A percentile compares a stretch with the other conserved stretches of the same genome.
Evolutionary conservation across 192 early-diverging fungal genomes (phyloP).

Genomic region (Cladochytrium replicatum): DNA sequence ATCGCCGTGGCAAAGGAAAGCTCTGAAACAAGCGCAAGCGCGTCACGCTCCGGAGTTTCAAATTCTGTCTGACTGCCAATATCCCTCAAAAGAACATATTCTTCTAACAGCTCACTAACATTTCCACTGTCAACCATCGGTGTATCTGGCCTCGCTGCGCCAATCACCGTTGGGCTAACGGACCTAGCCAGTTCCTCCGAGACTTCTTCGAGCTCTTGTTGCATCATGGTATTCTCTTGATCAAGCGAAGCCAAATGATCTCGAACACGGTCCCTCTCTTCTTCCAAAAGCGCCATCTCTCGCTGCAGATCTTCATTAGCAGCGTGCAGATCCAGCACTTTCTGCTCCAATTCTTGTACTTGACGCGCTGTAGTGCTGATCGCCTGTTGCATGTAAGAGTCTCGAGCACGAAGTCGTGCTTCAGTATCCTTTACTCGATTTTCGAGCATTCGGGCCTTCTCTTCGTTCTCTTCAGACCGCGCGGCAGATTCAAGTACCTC

Average conservation of each 20-base stretch:
- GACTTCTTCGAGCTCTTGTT: slow-evolving; percentile 10
- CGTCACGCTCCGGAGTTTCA: not conserved
- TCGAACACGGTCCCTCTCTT: slow-evolving; percentile 8
- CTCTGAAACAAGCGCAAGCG: slow-evolving; percentile 3
- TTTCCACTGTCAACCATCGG: not conserved
- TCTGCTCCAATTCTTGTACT: slow-evolving; percentile 20
- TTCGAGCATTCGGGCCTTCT: too few relatives aligned
- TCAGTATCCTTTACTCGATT: slow-evolving; percentile 14
- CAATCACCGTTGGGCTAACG: not conserved
- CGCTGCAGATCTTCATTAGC: slow-evolving; percentile 15
- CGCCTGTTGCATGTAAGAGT: slow-evolving; percentile 23
- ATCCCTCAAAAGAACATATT: slow-evolving; percentile 15
- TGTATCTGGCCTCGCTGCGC: not conserved
- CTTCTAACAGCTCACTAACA: slow-evolving; percentile 5
- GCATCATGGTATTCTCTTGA: slow-evolving; percentile 12
- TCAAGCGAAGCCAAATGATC: slow-evolving; percentile 11
- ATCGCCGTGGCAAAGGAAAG: slow-evolving; percentile 14
- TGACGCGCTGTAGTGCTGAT: slow-evolving; percentile 26
- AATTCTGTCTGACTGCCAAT: slow-evolving; percentile 16
- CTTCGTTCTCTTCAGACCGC: too few relatives aligned
- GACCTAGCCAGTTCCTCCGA: not conserved
- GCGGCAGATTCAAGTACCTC: too few relatives aligned
- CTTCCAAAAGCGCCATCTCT: not conserved
- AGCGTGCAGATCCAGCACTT: slow-evolving; percentile 8
- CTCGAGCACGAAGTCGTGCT: slow-evolving; percentile 14